Base-by-base conservation (phyloP, 2,329 filamentous ascomycete genomes). In the Dendryphion nanum region DNA sequence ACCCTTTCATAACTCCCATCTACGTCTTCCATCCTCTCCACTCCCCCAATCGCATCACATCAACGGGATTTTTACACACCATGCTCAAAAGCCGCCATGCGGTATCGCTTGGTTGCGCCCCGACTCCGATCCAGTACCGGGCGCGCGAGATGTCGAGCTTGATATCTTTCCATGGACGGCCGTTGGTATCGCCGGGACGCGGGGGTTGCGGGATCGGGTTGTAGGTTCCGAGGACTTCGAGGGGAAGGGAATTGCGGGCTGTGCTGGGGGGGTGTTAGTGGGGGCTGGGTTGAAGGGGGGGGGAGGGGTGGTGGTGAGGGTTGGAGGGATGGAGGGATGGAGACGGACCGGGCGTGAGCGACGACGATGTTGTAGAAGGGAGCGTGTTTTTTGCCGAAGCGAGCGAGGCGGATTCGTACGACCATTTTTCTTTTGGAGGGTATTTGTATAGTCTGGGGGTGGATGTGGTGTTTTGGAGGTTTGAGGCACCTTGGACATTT, bases 331-430 rank as follows among this genome's bases (percentile, higher is more conserved):
- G 13, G 18, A 35, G 34, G 30, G 28, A 17, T 18, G 35, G 31
- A 20, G 19, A 48, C 75, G 50, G 78, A 94, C 87, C 90, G 83
- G 32, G 90, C 90, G 61, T 97, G 91, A 13, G 89, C 81, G 49
- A 98, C 87, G 51, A 97, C 89, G 48, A 98, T 96, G 73, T 98
- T 98, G 78, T 95, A 98, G 57, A 96, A 85, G 2, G 93, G 91
- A n/a, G 80, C 67, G 64, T 95, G 90, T 50, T 79, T 82, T 67
- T 85, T 88, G 63, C 90, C 89, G 67, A 97, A 95, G 67, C 93
- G 90, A 55, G 93, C 87, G 55, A 98, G 82, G 42, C 93, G 85
- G 67, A 98, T 93, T 67, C 86, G 86, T 59, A 98, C 78, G 46
- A 97, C 91, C 93, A 98, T 95, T 16, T 18, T 33, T 18, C 12